Evolutionary conservation across 169 alveolate species (phyloP), one percentile per base, ranked within the genome.

Genomic region (Eimeria mitis): DNA sequence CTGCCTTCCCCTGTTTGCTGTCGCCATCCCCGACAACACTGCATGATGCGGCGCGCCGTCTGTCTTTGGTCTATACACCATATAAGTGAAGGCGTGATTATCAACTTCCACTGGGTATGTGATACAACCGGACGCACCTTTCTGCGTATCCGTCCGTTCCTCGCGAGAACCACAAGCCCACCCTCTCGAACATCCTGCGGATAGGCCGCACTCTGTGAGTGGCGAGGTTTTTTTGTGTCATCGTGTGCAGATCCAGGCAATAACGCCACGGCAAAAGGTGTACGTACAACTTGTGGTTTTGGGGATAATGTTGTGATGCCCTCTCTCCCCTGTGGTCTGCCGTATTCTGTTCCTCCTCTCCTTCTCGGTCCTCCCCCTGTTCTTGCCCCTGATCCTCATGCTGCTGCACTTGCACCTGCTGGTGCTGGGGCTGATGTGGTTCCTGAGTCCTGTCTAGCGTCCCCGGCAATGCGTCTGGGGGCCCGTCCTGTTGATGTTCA

Each of bases 201-300:
- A 89, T 75, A 49, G 81, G 95, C 61, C 95, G 56, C 76, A 89
- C 63, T 31, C 89, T 76, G 63, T 73, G 81, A 44, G 95, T 89
- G 42, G 78, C 16, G 9, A 54, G 34, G 34, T 89, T 89, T 37
- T 89, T 84, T 79, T 89, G 95, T 19, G 83, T 44, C 95, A 89
- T 75, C 61, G 59, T 89, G 61, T 34, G 63, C 68, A 89, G 49
- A 79, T 89, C 95, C 31, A 89, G 40, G 95, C 89, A 59, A 70
- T 89, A 89, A 40, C 34, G 31, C 95, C 95, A 89, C 42, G 87
- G 75, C 19, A 52, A 19, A 21, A 59, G n/a, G 25, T 63, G 89
- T n/a, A 73, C 61, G 65, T 52, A 54, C 89, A 89, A 68, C 78
- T 73, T 81, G 34, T 78, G 88, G 88, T 54, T 71, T 4, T 75